A percentile compares a stretch with the other conserved stretches of the same genome.
phyloP scores from a whole-genome alignment of 2,329 filamentous ascomycete genomes.

The Aspergillus terreus region DNA sequence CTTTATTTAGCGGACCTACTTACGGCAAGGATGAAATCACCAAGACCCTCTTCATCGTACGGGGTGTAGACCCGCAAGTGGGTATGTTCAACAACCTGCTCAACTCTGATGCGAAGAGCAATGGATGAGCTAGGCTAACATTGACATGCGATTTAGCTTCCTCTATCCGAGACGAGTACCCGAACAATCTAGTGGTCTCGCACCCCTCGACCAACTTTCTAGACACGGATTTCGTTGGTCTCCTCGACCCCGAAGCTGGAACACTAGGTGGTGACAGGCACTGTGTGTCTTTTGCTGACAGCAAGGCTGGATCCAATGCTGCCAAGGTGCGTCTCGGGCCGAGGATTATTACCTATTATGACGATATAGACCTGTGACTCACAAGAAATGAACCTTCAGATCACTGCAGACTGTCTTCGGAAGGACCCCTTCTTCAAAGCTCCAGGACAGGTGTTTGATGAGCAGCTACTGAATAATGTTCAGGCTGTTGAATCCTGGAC shows the following conservation, averaged over 20 bases:
- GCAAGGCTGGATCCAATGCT: neutral
- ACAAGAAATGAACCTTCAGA: slow-evolving; percentile 7
- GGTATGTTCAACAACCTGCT: slow-evolving; percentile 50
- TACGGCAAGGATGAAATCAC: slow-evolving; percentile 12
- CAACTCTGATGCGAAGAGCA: neutral
- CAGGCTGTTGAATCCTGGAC: slow-evolving; percentile 26
- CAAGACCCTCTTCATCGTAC: slow-evolving; percentile 39
- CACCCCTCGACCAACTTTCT: neutral
- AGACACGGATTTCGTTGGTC: slow-evolving; percentile 6
- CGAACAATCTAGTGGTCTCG: slow-evolving; percentile 2
- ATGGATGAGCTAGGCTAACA: neutral
- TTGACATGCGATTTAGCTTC: slow-evolving; percentile 3
- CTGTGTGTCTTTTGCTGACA: slow-evolving; percentile 5
- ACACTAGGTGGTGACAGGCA: slow-evolving; percentile 2
- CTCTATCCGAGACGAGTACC: slow-evolving; percentile 9
- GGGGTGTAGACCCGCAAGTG: slow-evolving; percentile 60
- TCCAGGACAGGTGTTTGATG: slow-evolving; percentile 5
- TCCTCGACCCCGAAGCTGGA: neutral
- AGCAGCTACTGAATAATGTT: slow-evolving; percentile 35
- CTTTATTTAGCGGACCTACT: slow-evolving; percentile 47
- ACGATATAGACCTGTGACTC: neutral
- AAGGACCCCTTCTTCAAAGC: slow-evolving; percentile 16
- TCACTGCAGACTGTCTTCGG: slow-evolving; percentile 19
- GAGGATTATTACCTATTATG: neutral
- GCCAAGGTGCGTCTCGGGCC: slow-evolving; percentile 2